phyloP scores from a whole-genome alignment of 345 rosid genomes.

The Murraya paniculata region DNA sequence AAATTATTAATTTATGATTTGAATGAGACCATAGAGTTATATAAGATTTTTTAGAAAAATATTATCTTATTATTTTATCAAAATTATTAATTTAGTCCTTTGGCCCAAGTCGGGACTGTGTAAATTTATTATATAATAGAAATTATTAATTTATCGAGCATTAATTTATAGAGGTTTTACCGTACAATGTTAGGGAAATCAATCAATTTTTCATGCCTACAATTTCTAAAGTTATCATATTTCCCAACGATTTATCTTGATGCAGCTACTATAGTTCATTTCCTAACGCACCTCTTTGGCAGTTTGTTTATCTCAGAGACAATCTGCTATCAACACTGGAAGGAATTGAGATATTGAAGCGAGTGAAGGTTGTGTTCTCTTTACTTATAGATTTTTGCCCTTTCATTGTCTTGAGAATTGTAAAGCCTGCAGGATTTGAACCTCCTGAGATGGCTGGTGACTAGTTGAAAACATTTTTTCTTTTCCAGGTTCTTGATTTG shows the following conservation, averaged over 20 bases:
- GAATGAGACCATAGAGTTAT: too few relatives aligned
- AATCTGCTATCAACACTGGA: constrained; percentile 81
- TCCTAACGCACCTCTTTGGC: constrained; percentile 34
- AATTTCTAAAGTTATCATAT: not conserved
- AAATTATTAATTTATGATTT: too few relatives aligned
- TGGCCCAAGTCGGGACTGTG: too few relatives aligned
- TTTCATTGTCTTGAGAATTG: too few relatives aligned
- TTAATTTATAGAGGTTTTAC: too few relatives aligned
- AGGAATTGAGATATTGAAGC: constrained; percentile 88
- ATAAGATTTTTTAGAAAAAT: too few relatives aligned
- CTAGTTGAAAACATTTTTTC: constrained; percentile 14
- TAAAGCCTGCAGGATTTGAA: too few relatives aligned
- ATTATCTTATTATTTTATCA: too few relatives aligned
- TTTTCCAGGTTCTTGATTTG: constrained; percentile 85
- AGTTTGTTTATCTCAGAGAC: constrained; percentile 98
- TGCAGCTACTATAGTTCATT: not conserved
- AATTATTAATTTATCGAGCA: too few relatives aligned
- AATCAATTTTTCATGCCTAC: not conserved
- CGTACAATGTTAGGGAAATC: not conserved
- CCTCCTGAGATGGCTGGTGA: not conserved
- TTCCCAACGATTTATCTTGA: not conserved
- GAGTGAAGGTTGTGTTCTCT: constrained; percentile 75
- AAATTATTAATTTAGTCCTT: too few relatives aligned
- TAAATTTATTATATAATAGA: too few relatives aligned
- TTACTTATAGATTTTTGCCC: not conserved